A percentile compares a stretch with the other conserved stretches of the same genome.
Conservation (phyloP, 2,329 filamentous ascomycete genomes). For the Fusarium newnesense region DNA sequence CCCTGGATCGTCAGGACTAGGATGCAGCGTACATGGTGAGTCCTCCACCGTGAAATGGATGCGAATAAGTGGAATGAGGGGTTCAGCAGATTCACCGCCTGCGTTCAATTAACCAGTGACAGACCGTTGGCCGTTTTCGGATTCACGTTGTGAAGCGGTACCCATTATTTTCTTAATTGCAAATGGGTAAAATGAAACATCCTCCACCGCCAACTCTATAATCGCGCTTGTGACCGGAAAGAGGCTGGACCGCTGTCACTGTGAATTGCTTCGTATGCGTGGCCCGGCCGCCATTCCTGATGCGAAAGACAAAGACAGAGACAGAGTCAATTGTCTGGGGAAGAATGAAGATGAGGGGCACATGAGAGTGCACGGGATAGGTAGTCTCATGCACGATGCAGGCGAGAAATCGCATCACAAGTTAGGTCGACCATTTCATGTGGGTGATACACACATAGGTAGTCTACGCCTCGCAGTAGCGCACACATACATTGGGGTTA, state of each 20-base stretch:
- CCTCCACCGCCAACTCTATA: constrained; percentile 11
- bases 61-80: constrained; percentile 26
- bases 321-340: constrained; percentile 1
- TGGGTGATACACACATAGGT: constrained; percentile 27
- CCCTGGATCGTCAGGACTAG: constrained; percentile 31
- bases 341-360: constrained; percentile 9
- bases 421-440: constrained; percentile 15
- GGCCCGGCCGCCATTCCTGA: constrained; percentile 22
- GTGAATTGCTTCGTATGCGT: constrained; percentile 18
- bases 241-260: neutral
- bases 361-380: constrained; percentile 17
- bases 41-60: constrained; percentile 13
- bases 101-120: constrained; percentile 15
- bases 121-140: neutral
- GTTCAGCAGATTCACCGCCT: constrained; percentile 29
- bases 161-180: constrained; percentile 15
- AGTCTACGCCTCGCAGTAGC: constrained; percentile 26
- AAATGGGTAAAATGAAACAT: constrained; percentile 10
- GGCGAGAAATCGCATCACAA: constrained; percentile 28
- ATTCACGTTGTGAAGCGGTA: constrained; percentile 9
- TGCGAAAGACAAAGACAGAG: neutral
- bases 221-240: constrained; percentile 10
- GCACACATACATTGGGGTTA: neutral
- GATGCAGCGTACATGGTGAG: neutral
- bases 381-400: constrained; percentile 32